These are phyloP conservation scores for Paraconiothyrium brasiliense DNA, from an alignment of 2,329 filamentous ascomycete species.

Conservation along the genomic window DNA sequence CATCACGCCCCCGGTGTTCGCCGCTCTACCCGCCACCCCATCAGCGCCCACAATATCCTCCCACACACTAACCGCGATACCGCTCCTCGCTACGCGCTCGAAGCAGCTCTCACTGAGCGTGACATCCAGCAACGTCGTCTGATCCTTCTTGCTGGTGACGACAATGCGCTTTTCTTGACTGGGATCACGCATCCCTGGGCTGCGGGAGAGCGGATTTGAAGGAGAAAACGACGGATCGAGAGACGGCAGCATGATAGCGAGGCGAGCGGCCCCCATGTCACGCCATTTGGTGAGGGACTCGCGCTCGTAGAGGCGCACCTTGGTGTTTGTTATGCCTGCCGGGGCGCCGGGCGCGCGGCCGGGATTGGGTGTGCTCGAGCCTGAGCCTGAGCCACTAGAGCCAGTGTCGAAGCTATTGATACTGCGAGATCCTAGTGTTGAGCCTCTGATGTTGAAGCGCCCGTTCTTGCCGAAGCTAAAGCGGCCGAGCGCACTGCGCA, in stretches of 20 bases:
- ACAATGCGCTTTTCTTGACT: conserved; percentile 84
- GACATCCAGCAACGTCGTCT: conserved; percentile 76
- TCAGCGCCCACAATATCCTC: conserved; percentile 62
- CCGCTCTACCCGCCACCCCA: conserved; percentile 69
- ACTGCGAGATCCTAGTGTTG: conserved; percentile 71
- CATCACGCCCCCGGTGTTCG: conserved; percentile 65
- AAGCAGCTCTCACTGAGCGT: conserved; percentile 87
- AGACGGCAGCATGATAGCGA: conserved; percentile 79
- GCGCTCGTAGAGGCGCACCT: conserved; percentile 85
- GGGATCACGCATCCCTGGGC: conserved; percentile 49
- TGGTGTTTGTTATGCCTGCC: conserved; percentile 78
- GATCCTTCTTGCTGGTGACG: conserved; percentile 74
- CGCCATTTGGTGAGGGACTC: conserved; percentile 82
- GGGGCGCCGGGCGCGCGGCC: conserved; percentile 54
- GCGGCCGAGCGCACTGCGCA: conserved; percentile 74
- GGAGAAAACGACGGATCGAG: conserved; percentile 30
- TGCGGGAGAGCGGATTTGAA: conserved; percentile 16
- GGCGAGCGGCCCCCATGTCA: conserved; percentile 83
- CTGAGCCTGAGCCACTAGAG: conserved; percentile 56
- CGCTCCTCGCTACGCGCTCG: conserved; percentile 81
- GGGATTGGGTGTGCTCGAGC: conserved; percentile 43
- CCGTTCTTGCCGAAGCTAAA: conserved; percentile 74
- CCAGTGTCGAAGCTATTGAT: conserved; percentile 62
- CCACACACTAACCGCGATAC: conserved; percentile 90
- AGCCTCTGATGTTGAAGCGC: conserved; percentile 84